Percentiles rank a stretch among this genome's conserved stretches.
phyloP scores from a whole-genome alignment of 2,329 filamentous ascomycete genomes.

The Immersiporthe knoxdaviesiana region DNA sequence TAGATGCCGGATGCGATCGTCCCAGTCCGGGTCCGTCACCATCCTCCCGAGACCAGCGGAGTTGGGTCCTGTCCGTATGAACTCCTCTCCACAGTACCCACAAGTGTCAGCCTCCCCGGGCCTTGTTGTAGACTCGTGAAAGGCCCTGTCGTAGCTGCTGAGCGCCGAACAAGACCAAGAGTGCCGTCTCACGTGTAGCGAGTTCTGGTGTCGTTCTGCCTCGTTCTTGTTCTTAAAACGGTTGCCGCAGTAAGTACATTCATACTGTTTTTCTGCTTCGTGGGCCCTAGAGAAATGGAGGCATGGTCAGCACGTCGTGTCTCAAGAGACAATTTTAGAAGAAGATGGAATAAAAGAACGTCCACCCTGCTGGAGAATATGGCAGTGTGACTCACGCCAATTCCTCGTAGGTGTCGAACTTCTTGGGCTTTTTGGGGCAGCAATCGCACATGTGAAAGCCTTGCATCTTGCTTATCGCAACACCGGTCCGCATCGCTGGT shows the following conservation, averaged over 20 bases:
- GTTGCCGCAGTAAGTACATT: constrained; percentile 89
- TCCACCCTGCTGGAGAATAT: background rate
- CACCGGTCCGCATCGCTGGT: constrained; percentile 47
- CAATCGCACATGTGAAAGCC: constrained; percentile 79
- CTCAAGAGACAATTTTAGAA: background rate
- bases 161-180: constrained; percentile 97
- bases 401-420: constrained; percentile 84
- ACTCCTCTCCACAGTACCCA: constrained; percentile 95
- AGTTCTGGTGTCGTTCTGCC: constrained; percentile 94
- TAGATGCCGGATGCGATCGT: constrained; percentile 81
- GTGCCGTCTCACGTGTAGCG: constrained; percentile 85
- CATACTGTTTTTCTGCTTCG: constrained; percentile 95
- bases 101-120: constrained; percentile 77
- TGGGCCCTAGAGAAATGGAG: constrained; percentile 64
- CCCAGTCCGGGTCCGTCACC: constrained; percentile 84
- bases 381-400: constrained; percentile 66
- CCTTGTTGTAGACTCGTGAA: constrained; percentile 75
- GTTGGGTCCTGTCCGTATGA: constrained; percentile 55
- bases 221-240: constrained; percentile 99
- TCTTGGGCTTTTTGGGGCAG: constrained; percentile 96
- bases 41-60: constrained; percentile 45
- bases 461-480: constrained; percentile 52
- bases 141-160: constrained; percentile 75
- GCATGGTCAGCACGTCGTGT: constrained; percentile 26
- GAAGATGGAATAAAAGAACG: background rate